phyloP scores from a whole-genome alignment of 331 rosid species.

The Phaseolus coccineus region DNA sequence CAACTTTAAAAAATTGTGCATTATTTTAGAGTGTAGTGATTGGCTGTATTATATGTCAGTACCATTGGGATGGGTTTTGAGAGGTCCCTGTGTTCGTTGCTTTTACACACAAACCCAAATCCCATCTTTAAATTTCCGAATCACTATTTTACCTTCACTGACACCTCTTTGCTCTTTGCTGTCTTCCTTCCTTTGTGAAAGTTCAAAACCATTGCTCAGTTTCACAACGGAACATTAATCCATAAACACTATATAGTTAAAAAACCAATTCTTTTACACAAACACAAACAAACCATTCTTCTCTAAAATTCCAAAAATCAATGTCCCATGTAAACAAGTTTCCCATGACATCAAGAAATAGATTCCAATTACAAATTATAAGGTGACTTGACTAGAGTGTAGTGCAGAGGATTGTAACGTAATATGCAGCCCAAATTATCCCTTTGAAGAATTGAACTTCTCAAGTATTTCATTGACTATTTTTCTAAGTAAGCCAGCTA shows the following conservation, averaged over 20 bases:
- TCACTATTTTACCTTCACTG: constrained; percentile 42
- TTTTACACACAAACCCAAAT: constrained; percentile 53
- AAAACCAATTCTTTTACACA: constrained; percentile 18
- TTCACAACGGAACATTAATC: constrained; percentile 24
- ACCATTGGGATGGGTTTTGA: constrained; percentile 47
- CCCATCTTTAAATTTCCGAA: constrained; percentile 36
- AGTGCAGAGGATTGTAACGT: constrained; percentile 15
- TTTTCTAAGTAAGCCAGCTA: neutral
- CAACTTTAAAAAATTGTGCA: constrained; percentile 30
- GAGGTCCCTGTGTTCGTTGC: constrained; percentile 46
- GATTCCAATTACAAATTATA: constrained; percentile 11
- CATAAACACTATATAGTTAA: constrained; percentile 14
- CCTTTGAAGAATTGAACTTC: constrained; percentile 45
- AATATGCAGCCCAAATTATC: constrained; percentile 11
- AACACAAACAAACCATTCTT: neutral
- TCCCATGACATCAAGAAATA: constrained; percentile 24
- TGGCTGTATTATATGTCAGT: constrained; percentile 51
- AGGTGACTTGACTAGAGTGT: neutral
- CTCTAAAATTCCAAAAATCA: neutral
- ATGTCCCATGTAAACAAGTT: neutral
- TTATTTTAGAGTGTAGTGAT: constrained; percentile 43
- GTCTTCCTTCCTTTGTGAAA: constrained; percentile 43
- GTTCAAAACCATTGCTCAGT: constrained; percentile 32
- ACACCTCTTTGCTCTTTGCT: constrained; percentile 26
- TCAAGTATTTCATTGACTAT: constrained; percentile 38